Evolutionary conservation across 192 early-diverging fungal species (phyloP), one percentile per base, ranked within the genome.

Genomic region (Coemansia umbellata): DNA sequence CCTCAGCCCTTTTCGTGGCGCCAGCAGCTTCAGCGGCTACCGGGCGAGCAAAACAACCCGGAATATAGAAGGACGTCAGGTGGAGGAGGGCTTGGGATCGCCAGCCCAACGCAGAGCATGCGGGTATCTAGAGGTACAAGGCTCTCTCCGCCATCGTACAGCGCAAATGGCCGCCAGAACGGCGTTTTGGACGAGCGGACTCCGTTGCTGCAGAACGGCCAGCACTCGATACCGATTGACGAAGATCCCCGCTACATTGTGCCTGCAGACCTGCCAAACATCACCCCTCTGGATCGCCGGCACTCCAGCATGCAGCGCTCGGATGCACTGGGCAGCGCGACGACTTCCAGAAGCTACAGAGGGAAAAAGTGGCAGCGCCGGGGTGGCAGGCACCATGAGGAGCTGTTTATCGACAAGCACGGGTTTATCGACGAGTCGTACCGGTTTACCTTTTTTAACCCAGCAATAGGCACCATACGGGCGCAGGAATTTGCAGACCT

Each of bases 381-480:
- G 19, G 33, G 49, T 31, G 53, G 39, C 23, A 54, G 27, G 54
- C 56, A 67, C 53, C 68, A 71, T 32, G 74, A 78, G 43, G 69
- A 69, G 30, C 64, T 78, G 54, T 78, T 78, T 41, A 52, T 78
- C 19, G 75, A 78, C 64, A 66, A 73, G 45, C 54, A 71, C 40
- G 69, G 69, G 8, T 80, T 80, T 40, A 68, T 76, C n/a, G 73
- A 80, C 55, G 66, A 71, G 35, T 75, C 79, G 1, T 82, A 79
- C 57, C 74, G 88, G 18, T 90, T 82, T 47, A 85, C 81, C 10
- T 86, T 85, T 42, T 90, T 87, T 44, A 83, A 82, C 26, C 80
- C 81, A 2, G 82, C 70, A 14, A 75, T 83, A 9, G 87, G 86
- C 28, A 81, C 82, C 6, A 78, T 86, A 19, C 82, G 81, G 8